phyloP scores from a whole-genome alignment of 2,329 filamentous ascomycete genomes.

The Lachnellula suecica region DNA sequence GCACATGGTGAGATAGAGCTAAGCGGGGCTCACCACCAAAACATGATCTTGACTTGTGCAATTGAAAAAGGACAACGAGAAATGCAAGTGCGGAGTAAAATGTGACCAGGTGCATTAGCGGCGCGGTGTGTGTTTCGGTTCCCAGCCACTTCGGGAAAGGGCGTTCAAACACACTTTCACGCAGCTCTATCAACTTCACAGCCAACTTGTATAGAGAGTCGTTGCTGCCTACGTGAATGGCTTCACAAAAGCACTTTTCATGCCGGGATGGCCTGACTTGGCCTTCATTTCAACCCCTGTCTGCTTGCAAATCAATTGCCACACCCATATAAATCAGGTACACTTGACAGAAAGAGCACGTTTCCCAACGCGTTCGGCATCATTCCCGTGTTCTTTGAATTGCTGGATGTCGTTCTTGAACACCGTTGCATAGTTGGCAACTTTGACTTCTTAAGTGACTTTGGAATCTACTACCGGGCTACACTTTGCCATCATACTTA shows the following conservation, averaged over 20 bases:
- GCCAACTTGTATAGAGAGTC: slow-evolving; percentile 14
- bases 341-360: neutral
- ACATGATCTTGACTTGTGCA: slow-evolving; percentile 18
- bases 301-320: slow-evolving; percentile 19
- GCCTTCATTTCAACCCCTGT: slow-evolving; percentile 10
- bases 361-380: too few species aligned
- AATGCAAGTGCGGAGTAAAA: slow-evolving; percentile 5
- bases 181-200: slow-evolving; percentile 6
- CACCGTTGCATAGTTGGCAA: too few species aligned
- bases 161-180: slow-evolving; percentile 14
- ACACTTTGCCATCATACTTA: too few species aligned
- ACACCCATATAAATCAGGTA: slow-evolving; percentile 13
- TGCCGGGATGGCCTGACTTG: slow-evolving; percentile 1
- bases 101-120: slow-evolving; percentile 16
- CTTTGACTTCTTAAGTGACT: too few species aligned
- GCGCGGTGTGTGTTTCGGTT: slow-evolving; percentile 19
- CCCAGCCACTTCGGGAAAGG: neutral
- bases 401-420: too few species aligned
- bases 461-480: too few species aligned
- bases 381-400: too few species aligned
- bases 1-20: slow-evolving; percentile 19
- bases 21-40: slow-evolving; percentile 18
- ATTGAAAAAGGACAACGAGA: neutral
- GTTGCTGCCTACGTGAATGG: slow-evolving; percentile 15
- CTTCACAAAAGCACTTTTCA: slow-evolving; percentile 11